Evolutionary conservation across 169 alveolate genomes (phyloP), one percentile per base, ranked within the genome.

Genomic region (Hepatocystis sp.): DNA sequence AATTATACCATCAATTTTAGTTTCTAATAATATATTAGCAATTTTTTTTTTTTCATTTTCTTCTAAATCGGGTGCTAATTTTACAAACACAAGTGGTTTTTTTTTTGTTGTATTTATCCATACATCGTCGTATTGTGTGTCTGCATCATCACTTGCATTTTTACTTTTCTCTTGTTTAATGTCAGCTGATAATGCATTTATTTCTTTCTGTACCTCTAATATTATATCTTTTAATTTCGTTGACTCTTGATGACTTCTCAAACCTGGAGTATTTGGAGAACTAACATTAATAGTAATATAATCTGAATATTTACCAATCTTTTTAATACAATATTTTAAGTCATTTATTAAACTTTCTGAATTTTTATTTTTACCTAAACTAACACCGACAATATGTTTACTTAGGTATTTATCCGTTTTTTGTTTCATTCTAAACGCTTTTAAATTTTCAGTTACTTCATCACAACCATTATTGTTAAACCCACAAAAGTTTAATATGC

Each of bases 261-360:
- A 86, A 4, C 94, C 93, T 27, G 94, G 95, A 1, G 97, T 95
- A 86, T 95, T 95, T 1, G 97, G 97, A 21, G 97, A 93, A 52
- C 96, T 92, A 17, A 95, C 93, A 39, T 95, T 95, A 10, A 95
- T 84, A 23, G 95, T 95, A 4, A 95, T 47, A 34, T 92, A 95
- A 66, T 95, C 97, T 5, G 97, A 91, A 65, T 90, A 95, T 32
- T 91, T 85, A 7, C 91, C 97, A 3, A 93, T 65, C n/a, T 71
- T 78, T 25, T 51, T 46, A 30, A 94, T 76, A 19, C 93, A 91
- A 21, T 61, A 56, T 1, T 66, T 76, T 34, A 92, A 68, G 51
- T 94, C 97, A 27, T 84, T 91, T 19, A 90, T 46, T 40, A 95
- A 91, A 4, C 86, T 91, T n/a, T 67, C 90, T 7, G 90, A 61